Evolutionary conservation across 2,329 filamentous ascomycete species (phyloP), one percentile per base, ranked within the genome.

Genomic region (Aspergillus bombycis): DNA sequence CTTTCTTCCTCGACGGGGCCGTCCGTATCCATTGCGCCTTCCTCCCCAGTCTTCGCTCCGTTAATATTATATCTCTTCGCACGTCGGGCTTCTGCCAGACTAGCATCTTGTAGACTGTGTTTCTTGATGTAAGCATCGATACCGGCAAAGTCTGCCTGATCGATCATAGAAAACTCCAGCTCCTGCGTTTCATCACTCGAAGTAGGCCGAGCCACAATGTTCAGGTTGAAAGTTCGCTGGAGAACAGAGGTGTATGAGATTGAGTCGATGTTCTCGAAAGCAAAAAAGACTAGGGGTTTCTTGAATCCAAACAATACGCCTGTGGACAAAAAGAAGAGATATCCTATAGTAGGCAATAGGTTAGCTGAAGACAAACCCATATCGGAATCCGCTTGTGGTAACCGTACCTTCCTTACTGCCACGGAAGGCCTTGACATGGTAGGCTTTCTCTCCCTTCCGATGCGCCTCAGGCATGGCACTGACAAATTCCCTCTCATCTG

Each of bases 241-340:
- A 90, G 79, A 21, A 89, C 85, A 46, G 85, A 86, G 4, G 87
- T 89, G 77, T 89, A 90, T 45, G 85, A 87, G 53, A 89, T 83
- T 26, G 84, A 84, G 58, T 85, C 84, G 62, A 90, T 82, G 41
- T 80, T 79, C 55, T 84, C 82, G 64, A 89, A 88, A 10, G 86
- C 82, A 71, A 89, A 88, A 77, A 86, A 89, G 10, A 84, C 74
- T 28, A 90, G 78, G 0, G 88, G 88, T 70, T 89, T 90, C 71
- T 89, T 89, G 80, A 88, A 89, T 46, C 85, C 87, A 71, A 86
- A 89, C 46, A 89, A 74, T 55, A 90, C 86, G 36, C 88, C 88
- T 10, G 81, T 83, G 23, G 84, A 81, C 12, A 89, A 82, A 73
- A 89, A 84, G 78, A 88, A 89, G 16, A 90, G 80, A 70, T 86